Base-by-base conservation (phyloP, 2,329 filamentous ascomycete species). In the Diaporthe vaccinii region DNA sequence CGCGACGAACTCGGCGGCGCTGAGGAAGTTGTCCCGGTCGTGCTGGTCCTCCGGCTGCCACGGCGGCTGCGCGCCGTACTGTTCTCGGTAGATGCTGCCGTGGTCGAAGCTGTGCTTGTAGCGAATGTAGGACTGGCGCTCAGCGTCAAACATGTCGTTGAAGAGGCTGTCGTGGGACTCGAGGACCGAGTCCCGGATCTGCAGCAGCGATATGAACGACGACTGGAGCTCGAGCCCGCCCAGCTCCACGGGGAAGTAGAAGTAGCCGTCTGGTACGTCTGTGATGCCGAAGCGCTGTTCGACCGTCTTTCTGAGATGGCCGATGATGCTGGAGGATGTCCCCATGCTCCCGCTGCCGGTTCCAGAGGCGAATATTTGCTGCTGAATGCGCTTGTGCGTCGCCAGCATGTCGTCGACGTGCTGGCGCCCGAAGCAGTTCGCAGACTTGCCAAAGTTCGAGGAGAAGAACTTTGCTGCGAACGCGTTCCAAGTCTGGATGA, bases 251-350 rank as follows among this genome's bases (percentile, higher is more conserved):
- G 87, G 87, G 77, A 87, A 87, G 77, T 86, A 87, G 61, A 88
- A 82, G 71, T 85, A 88, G 8, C 86, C 85, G 74, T 87, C 85
- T 4, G 86, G 85, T 17, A 89, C 79, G 34, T 87, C 77, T 1
- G 77, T 76, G 41, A 87, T 83, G 3, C 83, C 82, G 76, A 93
- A 93, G 0, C 89, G 87, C 12, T 86, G 79, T 6, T 83, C 78
- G 15, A 93, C 88, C 9, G 85, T 83, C 20, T 83, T 82, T 69
- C 90, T 89, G 2, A 93, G 85, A 77, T 91, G 87, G n/a, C 88
- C 86, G 0, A 87, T 87, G 2, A 92, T 88, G 41, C 87, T 89
- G 3, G 79, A 81, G 2, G 80, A 75, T 7, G 79, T 71, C 22
- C 78, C 71, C 28, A 76, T 58, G 51, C 74, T 75, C 7, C 44